These are phyloP conservation scores for Plasmopara viticola DNA, from an alignment of 352 stramenopile genomes.

Conservation along the genomic window DNA sequence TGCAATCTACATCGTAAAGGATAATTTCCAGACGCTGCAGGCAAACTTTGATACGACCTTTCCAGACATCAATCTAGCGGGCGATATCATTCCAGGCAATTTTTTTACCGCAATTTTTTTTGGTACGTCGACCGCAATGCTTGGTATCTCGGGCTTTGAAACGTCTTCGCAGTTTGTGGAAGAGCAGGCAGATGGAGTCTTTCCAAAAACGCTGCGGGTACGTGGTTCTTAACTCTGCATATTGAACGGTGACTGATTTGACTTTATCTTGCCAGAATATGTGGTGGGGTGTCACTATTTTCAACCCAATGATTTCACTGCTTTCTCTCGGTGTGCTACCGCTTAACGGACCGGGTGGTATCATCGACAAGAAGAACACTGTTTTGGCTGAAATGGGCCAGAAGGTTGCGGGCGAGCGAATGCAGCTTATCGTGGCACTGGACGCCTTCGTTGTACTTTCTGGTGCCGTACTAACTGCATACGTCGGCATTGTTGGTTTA, in stretches of 20 bases:
- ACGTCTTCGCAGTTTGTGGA: slow-evolving; percentile 93
- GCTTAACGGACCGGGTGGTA: slow-evolving; percentile 61
- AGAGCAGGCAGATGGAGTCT: slow-evolving; percentile 91
- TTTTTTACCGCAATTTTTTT: slow-evolving; percentile 88
- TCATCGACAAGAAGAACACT: slow-evolving; percentile 81
- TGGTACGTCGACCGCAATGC: slow-evolving; percentile 89
- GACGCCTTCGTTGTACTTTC: slow-evolving; percentile 94
- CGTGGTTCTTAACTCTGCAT: slow-evolving; percentile 2
- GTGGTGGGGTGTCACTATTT: slow-evolving; percentile 91
- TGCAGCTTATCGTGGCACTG: slow-evolving; percentile 75
- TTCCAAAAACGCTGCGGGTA: slow-evolving; percentile 89
- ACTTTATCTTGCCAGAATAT: slow-evolving; percentile 64
- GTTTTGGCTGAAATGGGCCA: slow-evolving; percentile 89
- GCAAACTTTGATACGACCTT: slow-evolving; percentile 83
- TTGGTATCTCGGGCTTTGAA: slow-evolving; percentile 93
- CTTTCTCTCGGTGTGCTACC: slow-evolving; percentile 87
- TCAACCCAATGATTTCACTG: slow-evolving; percentile 91
- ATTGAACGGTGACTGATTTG: background rate
- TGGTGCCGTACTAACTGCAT: slow-evolving; percentile 89
- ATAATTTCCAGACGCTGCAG: slow-evolving; percentile 73
- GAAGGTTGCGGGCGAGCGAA: slow-evolving; percentile 62
- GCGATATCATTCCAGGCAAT: slow-evolving; percentile 70
- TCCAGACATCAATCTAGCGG: slow-evolving; percentile 84
- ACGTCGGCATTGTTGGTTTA: slow-evolving; percentile 90
- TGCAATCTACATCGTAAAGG: slow-evolving; percentile 67